A percentile compares a stretch with the other conserved stretches of the same genome.
These are phyloP conservation scores for Fusarium keratoplasticum DNA, from an alignment of 2,329 filamentous ascomycete genomes.

Conservation along the genomic window DNA sequence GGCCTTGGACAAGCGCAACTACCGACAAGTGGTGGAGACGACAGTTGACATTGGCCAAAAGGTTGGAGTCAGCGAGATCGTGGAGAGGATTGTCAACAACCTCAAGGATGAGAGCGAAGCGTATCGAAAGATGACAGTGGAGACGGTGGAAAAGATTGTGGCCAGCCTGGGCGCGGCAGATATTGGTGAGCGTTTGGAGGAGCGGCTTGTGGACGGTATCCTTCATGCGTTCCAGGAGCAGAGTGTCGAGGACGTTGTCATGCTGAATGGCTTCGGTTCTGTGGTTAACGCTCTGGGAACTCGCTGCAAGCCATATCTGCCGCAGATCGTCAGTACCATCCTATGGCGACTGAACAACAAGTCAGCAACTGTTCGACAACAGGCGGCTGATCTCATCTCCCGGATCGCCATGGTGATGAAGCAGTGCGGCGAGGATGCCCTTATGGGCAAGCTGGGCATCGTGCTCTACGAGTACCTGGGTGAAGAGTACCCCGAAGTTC, in stretches of 20 bases:
- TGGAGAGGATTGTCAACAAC: slow-evolving; percentile 93
- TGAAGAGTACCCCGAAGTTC: slow-evolving; percentile 97
- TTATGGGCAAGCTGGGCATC: slow-evolving; percentile 94
- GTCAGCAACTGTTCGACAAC: slow-evolving; percentile 94
- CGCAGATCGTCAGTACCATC: slow-evolving; percentile 96
- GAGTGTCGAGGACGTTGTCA: slow-evolving; percentile 93
- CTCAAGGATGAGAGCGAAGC: slow-evolving; percentile 98
- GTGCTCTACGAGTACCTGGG: slow-evolving; percentile 98
- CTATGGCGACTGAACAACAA: slow-evolving; percentile 98
- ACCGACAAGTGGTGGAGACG: slow-evolving; percentile 96
- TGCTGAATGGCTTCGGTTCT: slow-evolving; percentile 97
- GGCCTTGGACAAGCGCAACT: slow-evolving; percentile 97
- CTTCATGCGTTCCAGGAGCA: slow-evolving; percentile 98
- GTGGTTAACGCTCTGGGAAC: slow-evolving; percentile 95
- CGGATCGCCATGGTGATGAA: slow-evolving; percentile 99
- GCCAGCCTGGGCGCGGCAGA: slow-evolving; percentile 93
- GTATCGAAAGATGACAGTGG: slow-evolving; percentile 98
- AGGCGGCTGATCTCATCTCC: slow-evolving; percentile 95
- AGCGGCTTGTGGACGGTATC: slow-evolving; percentile 94
- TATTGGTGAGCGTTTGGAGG: slow-evolving; percentile 91
- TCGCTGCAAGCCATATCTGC: slow-evolving; percentile 94
- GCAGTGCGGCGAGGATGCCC: slow-evolving; percentile 94
- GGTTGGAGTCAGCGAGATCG: slow-evolving; percentile 95
- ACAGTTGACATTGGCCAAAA: slow-evolving; percentile 98
- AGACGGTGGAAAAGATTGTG: slow-evolving; percentile 97